These are phyloP conservation scores for Plasmopara viticola DNA, from an alignment of 352 stramenopile genomes.

Conservation along the genomic window DNA sequence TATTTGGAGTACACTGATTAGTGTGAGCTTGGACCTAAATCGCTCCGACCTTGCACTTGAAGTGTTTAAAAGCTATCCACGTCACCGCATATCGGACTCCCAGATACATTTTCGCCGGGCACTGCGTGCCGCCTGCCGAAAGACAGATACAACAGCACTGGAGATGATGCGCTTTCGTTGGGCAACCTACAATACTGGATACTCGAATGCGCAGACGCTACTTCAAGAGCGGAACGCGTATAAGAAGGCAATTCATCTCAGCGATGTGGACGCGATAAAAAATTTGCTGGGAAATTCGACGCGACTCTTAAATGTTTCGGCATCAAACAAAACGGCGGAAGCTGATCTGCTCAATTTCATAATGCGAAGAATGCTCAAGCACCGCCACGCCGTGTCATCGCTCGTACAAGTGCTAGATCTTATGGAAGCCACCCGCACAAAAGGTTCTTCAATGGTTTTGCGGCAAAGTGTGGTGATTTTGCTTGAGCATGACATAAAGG, in stretches of 20 bases:
- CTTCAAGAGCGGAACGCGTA: slow-evolving; percentile 20
- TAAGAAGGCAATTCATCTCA: slow-evolving; percentile 15
- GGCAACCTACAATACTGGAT: slow-evolving; percentile 12
- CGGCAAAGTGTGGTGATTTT: slow-evolving; percentile 27
- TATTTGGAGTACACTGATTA: slow-evolving; percentile 43
- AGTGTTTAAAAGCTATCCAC: slow-evolving; percentile 37
- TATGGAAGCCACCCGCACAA: slow-evolving; percentile 31
- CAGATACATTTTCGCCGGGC: slow-evolving; percentile 36
- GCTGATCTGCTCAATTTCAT: slow-evolving; percentile 38
- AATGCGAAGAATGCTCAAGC: slow-evolving; percentile 49
- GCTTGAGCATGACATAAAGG: slow-evolving; percentile 25
- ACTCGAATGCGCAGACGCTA: slow-evolving; percentile 12
- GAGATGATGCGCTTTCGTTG: slow-evolving; percentile 40
- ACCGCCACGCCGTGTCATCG: slow-evolving; percentile 23
- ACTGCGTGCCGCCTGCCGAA: slow-evolving; percentile 28
- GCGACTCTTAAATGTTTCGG: slow-evolving; percentile 7
- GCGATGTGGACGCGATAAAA: slow-evolving; percentile 7
- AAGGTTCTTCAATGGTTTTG: slow-evolving; percentile 27
- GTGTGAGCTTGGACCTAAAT: slow-evolving; percentile 33
- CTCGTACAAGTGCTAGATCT: slow-evolving; percentile 32
- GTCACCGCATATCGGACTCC: slow-evolving; percentile 31
- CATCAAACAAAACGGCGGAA: slow-evolving; percentile 22
- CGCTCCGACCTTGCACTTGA: slow-evolving; percentile 29
- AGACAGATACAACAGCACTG: slow-evolving; percentile 25
- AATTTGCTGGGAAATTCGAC: slow-evolving; percentile 7